Evolutionary conservation across 371 early-diverging fungal species (phyloP), one percentile per base, ranked within the genome.

Genomic region (Apophysomyces elegans): DNA sequence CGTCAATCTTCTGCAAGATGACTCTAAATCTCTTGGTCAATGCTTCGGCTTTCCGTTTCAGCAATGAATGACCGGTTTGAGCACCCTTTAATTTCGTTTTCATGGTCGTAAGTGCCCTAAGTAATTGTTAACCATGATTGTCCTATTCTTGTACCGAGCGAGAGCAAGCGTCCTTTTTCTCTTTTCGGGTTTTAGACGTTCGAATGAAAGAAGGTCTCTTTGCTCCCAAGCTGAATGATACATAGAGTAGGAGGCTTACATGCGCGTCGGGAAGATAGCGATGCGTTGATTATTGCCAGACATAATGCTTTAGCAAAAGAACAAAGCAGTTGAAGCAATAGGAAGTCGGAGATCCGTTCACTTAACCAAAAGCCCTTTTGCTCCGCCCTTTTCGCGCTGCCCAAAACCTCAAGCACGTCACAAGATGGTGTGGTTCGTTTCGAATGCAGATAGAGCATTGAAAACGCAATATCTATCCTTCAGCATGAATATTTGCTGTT

Each of bases 1-100:
- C 95, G 68, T 95, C 93, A 76, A 98, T 96, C 80, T 97, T 94
- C 68, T 89, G 87, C 41, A 96, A 88, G 67, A 99, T 96, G 26
- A 89, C 90, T 67, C 97, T 83, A 81, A 98, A 98, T 50, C 97
- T 90, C 50, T 93, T 89, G 11, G 98, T 94, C 62, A 99, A 81
- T 0, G 99, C 99, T 80, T 99, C 99, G 68, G 95, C 91, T 78
- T 97, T 97, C 64, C 97, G 85, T 83, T 97, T 97, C 59, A 97
- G 83, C 62, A 99, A 90, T 18, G 92, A 93, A 77, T 99, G 96
- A 35, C 99, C 99, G 12, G 95, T 99, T 73, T 97, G 94, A n/a
- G 99, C 99, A 11, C 97, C 98, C 81, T 98, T 98, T 46, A 98
- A 84, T 66, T 95, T 91, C 32, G 86, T 83, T 85, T 99, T 97